These are phyloP conservation scores for Penicillium sp. DNA, from an alignment of 2,329 filamentous ascomycete species.

Conservation along the genomic window DNA sequence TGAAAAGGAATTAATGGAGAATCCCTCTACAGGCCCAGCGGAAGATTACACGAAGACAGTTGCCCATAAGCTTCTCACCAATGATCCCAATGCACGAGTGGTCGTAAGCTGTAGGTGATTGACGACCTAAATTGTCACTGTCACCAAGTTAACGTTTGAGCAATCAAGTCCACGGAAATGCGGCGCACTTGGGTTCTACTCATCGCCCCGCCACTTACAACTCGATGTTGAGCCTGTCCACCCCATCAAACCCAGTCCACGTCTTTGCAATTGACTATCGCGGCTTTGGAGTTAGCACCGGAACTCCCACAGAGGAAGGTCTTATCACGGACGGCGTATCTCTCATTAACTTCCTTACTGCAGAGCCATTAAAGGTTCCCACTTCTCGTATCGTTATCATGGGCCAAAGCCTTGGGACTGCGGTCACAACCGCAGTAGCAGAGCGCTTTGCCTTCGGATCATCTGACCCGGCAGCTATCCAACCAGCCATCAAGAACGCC, in stretches of 20 bases:
- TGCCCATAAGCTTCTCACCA: conserved; percentile 45
- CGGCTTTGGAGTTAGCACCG: conserved; percentile 72
- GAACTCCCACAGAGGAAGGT: conserved; percentile 69
- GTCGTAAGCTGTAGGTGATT: conserved; percentile 46
- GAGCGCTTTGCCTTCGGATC: conserved; percentile 56
- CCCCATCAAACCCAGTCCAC: conserved; percentile 55
- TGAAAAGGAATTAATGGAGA: conserved; percentile 52
- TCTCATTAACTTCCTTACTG: conserved; percentile 56
- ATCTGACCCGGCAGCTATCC: conserved; percentile 24
- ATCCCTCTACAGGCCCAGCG: conserved; percentile 46
- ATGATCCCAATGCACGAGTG: conserved; percentile 45
- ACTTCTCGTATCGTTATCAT: conserved; percentile 67
- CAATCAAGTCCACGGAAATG: conserved; percentile 53
- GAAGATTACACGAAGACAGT: conserved; percentile 42
- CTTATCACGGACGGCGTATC: conserved; percentile 70
- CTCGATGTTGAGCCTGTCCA: conserved; percentile 61
- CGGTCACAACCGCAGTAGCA: conserved; percentile 64
- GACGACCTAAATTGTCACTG: not conserved
- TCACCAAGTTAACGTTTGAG: conserved; percentile 8
- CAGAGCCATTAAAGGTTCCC: conserved; percentile 55
- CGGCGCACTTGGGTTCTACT: conserved; percentile 72
- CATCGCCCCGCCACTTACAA: conserved; percentile 70
- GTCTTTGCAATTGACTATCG: conserved; percentile 86
- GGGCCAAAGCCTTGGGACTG: conserved; percentile 82
- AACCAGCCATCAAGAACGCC: conserved; percentile 36